These are phyloP conservation scores for Colletotrichum trifolii DNA, from an alignment of 2,329 filamentous ascomycete species.

Conservation along the genomic window DNA sequence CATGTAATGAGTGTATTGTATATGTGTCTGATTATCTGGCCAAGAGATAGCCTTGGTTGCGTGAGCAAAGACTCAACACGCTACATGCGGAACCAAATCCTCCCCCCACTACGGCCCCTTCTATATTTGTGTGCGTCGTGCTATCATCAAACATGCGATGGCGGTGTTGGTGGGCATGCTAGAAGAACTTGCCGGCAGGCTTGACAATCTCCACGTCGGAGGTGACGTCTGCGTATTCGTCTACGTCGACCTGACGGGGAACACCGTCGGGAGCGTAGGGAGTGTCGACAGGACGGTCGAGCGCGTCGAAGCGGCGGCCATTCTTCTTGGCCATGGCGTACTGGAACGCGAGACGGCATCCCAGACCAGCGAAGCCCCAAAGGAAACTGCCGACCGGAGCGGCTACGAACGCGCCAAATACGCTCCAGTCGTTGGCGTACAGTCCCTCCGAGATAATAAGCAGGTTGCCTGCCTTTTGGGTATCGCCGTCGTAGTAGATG, in stretches of 20 bases:
- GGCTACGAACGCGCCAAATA: conserved; percentile 84
- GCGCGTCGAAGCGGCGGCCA: conserved; percentile 73
- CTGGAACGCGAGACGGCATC: conserved; percentile 67
- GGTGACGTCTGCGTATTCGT: conserved; percentile 42
- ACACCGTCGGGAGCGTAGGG: conserved; percentile 25
- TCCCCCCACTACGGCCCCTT: neutral
- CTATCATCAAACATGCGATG: neutral
- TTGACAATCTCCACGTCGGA: conserved; percentile 50
- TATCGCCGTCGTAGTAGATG: conserved; percentile 82
- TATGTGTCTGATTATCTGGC: conserved; percentile 31
- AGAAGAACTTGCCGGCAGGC: conserved; percentile 66
- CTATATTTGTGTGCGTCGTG: neutral
- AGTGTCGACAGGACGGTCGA: conserved; percentile 64
- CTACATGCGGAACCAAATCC: conserved; percentile 16
- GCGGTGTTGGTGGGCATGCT: conserved; percentile 29
- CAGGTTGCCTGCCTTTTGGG: conserved; percentile 70
- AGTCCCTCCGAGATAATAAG: conserved; percentile 79
- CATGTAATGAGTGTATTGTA: conserved; percentile 38
- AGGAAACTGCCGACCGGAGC: conserved; percentile 80
- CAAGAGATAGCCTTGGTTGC: conserved; percentile 22
- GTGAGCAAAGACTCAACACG: conserved; percentile 20
- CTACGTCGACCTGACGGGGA: conserved; percentile 39
- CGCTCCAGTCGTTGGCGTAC: conserved; percentile 82
- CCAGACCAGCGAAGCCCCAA: conserved; percentile 74
- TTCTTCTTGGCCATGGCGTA: conserved; percentile 66